Evolutionary conservation across 371 early-diverging fungal genomes (phyloP), one percentile per base, ranked within the genome.

Genomic region (Haplosporangium sp.): DNA sequence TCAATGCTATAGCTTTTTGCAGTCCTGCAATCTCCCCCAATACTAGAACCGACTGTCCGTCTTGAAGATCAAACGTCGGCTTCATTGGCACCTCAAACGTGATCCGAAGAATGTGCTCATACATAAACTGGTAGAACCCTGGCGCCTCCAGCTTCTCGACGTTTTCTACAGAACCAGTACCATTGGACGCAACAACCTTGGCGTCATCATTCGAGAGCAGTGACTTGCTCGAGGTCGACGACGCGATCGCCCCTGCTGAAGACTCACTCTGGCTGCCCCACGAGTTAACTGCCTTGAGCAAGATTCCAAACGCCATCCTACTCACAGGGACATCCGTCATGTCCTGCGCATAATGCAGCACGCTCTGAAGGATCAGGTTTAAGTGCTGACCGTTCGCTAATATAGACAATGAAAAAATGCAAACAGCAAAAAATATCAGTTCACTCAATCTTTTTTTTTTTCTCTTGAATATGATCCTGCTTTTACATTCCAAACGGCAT

Each of bases 61-160:
- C 96, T 14, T 87, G 74, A 23, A 92, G 71, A 71, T 93, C 88
- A 82, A 96, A 98, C 16, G 83, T 85, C 6, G 89, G 67, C 42
- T 90, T 90, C 83, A 94, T 87, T 0, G 96, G 95, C 20, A 95
- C 89, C 64, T 93, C 90, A 66, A 98, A 96, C 41, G 93, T 88
- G 54, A 88, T 83, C 21, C 93, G 92, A 14, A 95, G 73, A 23
- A 95, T 89, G 50, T 90, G 87, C 61, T 92, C 90, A 75, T 92
- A 93, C 46, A 95, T 89, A 82, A 96, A 95, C 56, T 89, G 89
- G 62, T 87, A 88, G 76, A 95, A 95, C 37, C 88, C 84, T 56
- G 85, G 74, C 42, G 83, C 79, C 47, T 79, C 80, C 59, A 61
- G 36, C 50, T 47, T 67, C 7, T 64, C 57, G 36, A 63, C 64